Evolutionary conservation across 139 green algal genomes (phyloP), one percentile per base, ranked within the genome.

Genomic region (Coelastrella sp.): DNA sequence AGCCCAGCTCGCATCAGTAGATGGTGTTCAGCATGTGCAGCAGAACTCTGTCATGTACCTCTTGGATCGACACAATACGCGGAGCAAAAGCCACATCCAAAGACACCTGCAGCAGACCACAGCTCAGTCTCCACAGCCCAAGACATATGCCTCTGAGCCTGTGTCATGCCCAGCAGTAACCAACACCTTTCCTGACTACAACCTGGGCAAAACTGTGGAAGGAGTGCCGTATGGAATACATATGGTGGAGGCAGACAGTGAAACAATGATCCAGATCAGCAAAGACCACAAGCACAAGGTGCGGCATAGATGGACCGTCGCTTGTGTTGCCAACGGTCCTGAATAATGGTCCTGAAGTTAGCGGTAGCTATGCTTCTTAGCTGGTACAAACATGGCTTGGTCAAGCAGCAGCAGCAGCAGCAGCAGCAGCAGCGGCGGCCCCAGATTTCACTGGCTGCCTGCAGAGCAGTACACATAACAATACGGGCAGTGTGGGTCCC

Each of bases 21-120:
- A 66, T 47, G 77, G 77, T 10, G 56, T 83, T 11, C 13, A 83
- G 54, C 14, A 23, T 83, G 77, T 83, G 77, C 54, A 83, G 14
- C 54, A 59, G 16, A 83, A 83, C 11, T 60, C 32, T 5, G 8
- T 54, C 20, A 68, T 60, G 54, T 7, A 11, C 3, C 13, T 68
- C 54, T 4, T 83, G 77, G 14, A 66, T 54, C 58, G 23, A 81
- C 61, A 7, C 61, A 7, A n/a, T n/a, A n/a, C n/a, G n/a, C n/a
- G n/a, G n/a, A n/a, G n/a, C 61, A 68, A 68, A 68, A 68, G 61
- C 10, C 7, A n/a, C n/a, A n/a, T n/a, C n/a, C n/a, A n/a, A n/a
- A 68, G 61, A 68, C 7, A 7, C 7, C 61, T 68, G 61, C 10
- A 16, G 61, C 61, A 68, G 61, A 10, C 61, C 7, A 10, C 61